These are phyloP conservation scores for Neophaeococcomyces aloes DNA, from an alignment of 2,329 filamentous ascomycete genomes.

Conservation along the genomic window DNA sequence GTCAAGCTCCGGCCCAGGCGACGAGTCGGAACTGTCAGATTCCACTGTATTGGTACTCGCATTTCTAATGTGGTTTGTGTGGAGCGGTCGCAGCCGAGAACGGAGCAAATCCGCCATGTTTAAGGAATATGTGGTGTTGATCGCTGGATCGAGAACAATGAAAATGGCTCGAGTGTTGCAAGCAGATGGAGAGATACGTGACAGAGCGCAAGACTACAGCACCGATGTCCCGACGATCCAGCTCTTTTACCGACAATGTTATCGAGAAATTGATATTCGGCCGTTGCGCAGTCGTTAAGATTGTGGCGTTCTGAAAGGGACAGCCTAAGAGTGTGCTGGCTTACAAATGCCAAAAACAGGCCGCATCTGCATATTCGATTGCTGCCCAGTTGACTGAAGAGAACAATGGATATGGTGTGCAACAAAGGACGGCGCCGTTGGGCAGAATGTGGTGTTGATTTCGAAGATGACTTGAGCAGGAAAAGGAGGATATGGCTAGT, in stretches of 20 bases:
- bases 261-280: not conserved
- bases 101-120: constrained; percentile 19
- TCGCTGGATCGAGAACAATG: not conserved
- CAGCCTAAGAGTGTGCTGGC: not conserved
- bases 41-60: constrained; percentile 19
- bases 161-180: constrained; percentile 5
- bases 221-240: not conserved
- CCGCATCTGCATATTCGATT: not conserved
- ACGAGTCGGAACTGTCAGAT: constrained; percentile 24
- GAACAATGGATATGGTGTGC: not conserved
- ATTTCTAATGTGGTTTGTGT: constrained; percentile 16
- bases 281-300: not conserved
- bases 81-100: constrained; percentile 14
- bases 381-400: not conserved
- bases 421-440: not conserved
- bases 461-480: not conserved
- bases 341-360: not conserved
- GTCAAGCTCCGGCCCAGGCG: constrained; percentile 52
- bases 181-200: not conserved
- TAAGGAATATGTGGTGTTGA: constrained; percentile 2
- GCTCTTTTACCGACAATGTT: not conserved
- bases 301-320: not conserved
- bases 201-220: not conserved
- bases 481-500: constrained; percentile 1
- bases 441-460: not conserved